Evolutionary conservation across 2,329 filamentous ascomycete species (phyloP), one percentile per base, ranked within the genome.

Genomic region (Aspergillus sp.): DNA sequence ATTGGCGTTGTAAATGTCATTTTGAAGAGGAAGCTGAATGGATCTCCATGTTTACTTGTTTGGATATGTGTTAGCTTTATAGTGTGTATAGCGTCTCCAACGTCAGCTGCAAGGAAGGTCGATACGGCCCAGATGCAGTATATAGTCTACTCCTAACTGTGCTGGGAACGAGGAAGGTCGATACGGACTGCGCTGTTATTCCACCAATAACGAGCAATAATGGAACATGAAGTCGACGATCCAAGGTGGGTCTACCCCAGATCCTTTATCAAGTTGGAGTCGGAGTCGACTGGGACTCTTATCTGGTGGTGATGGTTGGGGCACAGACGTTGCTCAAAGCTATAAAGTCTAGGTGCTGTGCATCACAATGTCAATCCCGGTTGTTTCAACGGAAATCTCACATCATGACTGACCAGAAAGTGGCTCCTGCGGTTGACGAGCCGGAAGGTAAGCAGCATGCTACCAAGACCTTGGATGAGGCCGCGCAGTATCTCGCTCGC

Each of bases 401-500:
- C 45, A 34, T 4, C 13, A 36, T 43, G 26, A 47, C 41, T 26
- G 13, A 26, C 32, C 17, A 22, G 26, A 20, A 34, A 5, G 12
- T 12, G 12, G 13, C 9, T 12, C 24, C 24, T 30, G 30, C 22
- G 38, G 13, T 45, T 18, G 30, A 43, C 34, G 26, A 12, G 2
- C 38, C 42, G 9, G 38, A 42, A 32, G 50, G 36, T 5, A 48
- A 30, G 48, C 42, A 48, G 11, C 51, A 36, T 8, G 34, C 43
- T n/a, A 7, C 56, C 17, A 42, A 42, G n/a, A 45, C 30, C 6
- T 61, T 67, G 43, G 68, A 70, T 48, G 59, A 66, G 51, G 68
- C 68, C 24, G 67, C 66, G 12, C 36, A 63, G n/a, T 71, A 66
- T 49, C 58, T 71, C 4, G 59, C 62, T 4, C 61, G 68, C 34